Percentiles rank a stretch among this genome's conserved stretches.
Evolutionary conservation across 2,329 filamentous ascomycete species (phyloP).

Genomic region (Aureobasidium mangrovei): DNA sequence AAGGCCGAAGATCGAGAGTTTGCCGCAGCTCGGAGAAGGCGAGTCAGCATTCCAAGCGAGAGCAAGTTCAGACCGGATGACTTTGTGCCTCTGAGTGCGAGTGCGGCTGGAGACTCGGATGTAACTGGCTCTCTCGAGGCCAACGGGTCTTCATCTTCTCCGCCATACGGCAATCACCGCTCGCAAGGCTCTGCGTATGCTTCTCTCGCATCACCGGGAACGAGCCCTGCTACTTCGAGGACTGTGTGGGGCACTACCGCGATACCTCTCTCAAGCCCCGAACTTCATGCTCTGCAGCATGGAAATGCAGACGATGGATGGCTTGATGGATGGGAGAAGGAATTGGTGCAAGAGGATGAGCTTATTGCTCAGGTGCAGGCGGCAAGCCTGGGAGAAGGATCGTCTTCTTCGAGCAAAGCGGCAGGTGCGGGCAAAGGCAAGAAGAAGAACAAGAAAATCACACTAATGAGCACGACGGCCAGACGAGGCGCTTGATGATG

Average conservation of each 20-base stretch:
- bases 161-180: conserved; percentile 45
- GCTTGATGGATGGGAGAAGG: conserved; percentile 74
- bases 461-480: conserved; percentile 57
- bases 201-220: conserved; percentile 67
- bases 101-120: conserved; percentile 21
- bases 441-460: conserved; percentile 61
- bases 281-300: conserved; percentile 37
- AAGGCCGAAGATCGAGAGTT: conserved; percentile 63
- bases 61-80: conserved; percentile 42
- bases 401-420: not conserved
- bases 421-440: conserved; percentile 42
- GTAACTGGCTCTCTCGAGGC: conserved; percentile 23
- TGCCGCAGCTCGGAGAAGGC: conserved; percentile 56
- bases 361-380: conserved; percentile 42
- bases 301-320: conserved; percentile 66
- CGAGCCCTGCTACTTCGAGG: conserved; percentile 63
- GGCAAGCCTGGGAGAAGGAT: conserved; percentile 20
- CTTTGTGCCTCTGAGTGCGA: conserved; percentile 32
- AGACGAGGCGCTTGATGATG: conserved; percentile 43
- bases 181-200: conserved; percentile 54
- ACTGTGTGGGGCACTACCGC: conserved; percentile 91
- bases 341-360: conserved; percentile 58
- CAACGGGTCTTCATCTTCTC: conserved; percentile 34
- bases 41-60: conserved; percentile 44
- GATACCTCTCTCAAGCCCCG: conserved; percentile 51